These are phyloP conservation scores for Boletus pseudo-olivaceus DNA, from an alignment of 768 basidiomycete genomes.

Conservation along the genomic window DNA sequence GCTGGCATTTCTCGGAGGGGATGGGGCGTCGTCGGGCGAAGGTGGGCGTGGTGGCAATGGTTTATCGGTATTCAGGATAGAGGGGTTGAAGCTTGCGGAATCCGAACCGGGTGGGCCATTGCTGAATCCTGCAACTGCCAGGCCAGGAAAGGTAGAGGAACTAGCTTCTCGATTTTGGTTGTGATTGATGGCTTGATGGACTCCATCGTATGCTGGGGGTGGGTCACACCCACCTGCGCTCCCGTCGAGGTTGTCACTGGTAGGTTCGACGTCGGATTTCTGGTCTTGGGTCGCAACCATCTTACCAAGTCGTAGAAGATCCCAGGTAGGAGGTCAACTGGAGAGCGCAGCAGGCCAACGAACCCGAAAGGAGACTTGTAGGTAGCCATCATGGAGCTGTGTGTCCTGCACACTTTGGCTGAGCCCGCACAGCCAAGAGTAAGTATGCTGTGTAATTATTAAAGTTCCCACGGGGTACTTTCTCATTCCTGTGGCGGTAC, in stretches of 20 bases:
- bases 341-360: background rate
- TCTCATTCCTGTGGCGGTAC: no score
- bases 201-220: conserved; percentile 17
- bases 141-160: background rate
- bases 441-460: background rate
- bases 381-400: background rate
- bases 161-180: background rate
- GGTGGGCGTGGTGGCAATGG: background rate
- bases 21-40: background rate
- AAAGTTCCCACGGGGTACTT: no score
- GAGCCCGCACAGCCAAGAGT: background rate
- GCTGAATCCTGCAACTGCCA: background rate
- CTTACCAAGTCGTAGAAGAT: background rate
- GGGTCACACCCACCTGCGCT: background rate
- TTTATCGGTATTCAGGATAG: background rate
- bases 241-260: background rate
- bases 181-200: background rate
- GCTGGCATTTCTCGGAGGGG: background rate
- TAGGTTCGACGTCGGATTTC: background rate
- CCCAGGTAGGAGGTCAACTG: background rate
- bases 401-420: background rate
- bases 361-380: background rate
- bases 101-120: no score
- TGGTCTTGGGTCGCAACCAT: background rate
- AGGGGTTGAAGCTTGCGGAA: background rate